Conservation (phyloP, 352 stramenopile species). For the Aphanomyces euteiches region DNA sequence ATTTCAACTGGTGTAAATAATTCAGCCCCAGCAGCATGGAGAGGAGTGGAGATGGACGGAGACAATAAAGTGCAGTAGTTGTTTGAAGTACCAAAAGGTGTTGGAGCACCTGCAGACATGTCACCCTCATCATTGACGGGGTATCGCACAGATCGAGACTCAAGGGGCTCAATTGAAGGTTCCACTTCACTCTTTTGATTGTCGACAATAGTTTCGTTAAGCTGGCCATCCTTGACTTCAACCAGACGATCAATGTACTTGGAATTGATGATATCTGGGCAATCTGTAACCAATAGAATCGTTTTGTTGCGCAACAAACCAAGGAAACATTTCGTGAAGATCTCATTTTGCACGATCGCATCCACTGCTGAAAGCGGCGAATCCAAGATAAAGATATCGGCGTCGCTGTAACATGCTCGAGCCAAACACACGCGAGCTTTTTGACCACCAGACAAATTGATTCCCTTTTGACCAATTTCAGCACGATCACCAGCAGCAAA, state of each 20-base stretch:
- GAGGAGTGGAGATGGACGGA: too few species aligned
- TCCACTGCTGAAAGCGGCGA: slow-evolving; percentile 64
- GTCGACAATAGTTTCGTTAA: not conserved
- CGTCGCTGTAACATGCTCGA: slow-evolving; percentile 25
- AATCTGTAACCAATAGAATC: slow-evolving; percentile 84
- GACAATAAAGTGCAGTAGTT: too few species aligned
- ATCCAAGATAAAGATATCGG: slow-evolving; percentile 27
- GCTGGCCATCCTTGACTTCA: not conserved
- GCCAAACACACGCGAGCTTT: slow-evolving; percentile 35
- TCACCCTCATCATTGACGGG: too few species aligned
- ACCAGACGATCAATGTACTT: not conserved
- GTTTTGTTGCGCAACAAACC: slow-evolving; percentile 45
- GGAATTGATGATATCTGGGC: slow-evolving; percentile 15
- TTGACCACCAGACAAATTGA: slow-evolving; percentile 45
- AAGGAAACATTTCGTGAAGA: slow-evolving; percentile 84
- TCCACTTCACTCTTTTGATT: not conserved
- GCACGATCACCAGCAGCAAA: slow-evolving; percentile 61
- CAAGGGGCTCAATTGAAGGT: not conserved
- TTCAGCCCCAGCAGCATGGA: too few species aligned
- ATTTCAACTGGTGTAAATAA: too few species aligned
- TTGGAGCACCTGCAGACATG: too few species aligned
- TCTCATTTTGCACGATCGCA: slow-evolving; percentile 77
- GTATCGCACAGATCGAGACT: too few species aligned
- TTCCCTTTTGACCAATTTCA: slow-evolving; percentile 44
- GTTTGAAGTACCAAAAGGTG: too few species aligned